phyloP scores from a whole-genome alignment of 208 protist species.

The Acanthamoeba sp. region DNA sequence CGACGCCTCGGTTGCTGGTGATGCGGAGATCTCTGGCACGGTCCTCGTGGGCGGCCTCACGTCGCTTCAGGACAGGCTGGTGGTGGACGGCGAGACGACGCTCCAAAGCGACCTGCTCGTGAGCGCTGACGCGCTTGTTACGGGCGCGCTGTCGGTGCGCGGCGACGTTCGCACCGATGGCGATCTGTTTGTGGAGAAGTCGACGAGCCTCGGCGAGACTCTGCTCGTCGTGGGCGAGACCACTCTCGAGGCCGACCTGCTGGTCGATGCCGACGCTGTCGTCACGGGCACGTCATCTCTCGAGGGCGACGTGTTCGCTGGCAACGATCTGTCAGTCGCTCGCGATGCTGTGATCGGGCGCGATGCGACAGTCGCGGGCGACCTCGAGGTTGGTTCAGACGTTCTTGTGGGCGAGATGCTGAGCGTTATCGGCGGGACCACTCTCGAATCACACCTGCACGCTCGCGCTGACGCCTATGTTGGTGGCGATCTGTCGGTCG shows the following conservation, averaged over 20 bases:
- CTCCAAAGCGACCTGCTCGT: neutral
- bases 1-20: neutral
- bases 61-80: neutral
- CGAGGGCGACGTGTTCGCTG: neutral
- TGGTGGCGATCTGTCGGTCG: neutral
- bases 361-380: neutral
- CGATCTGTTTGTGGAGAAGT: slow-evolving; percentile 18
- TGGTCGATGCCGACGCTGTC: neutral
- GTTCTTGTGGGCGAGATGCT: neutral
- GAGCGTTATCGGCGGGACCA: no score
- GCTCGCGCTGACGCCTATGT: neutral
- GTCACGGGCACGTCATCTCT: neutral
- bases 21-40: neutral
- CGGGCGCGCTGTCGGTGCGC: neutral
- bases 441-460: neutral
- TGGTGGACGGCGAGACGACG: neutral
- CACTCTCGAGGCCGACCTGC: neutral
- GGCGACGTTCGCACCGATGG: neutral
- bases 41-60: no score
- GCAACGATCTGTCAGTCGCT: neutral
- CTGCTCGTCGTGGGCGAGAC: neutral
- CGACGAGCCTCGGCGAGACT: slow-evolving; percentile 1
- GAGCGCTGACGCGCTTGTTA: neutral
- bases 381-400: neutral
- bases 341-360: neutral